Conservation (phyloP, 148 eudicot species). For the Fagopyrum tataricum region DNA sequence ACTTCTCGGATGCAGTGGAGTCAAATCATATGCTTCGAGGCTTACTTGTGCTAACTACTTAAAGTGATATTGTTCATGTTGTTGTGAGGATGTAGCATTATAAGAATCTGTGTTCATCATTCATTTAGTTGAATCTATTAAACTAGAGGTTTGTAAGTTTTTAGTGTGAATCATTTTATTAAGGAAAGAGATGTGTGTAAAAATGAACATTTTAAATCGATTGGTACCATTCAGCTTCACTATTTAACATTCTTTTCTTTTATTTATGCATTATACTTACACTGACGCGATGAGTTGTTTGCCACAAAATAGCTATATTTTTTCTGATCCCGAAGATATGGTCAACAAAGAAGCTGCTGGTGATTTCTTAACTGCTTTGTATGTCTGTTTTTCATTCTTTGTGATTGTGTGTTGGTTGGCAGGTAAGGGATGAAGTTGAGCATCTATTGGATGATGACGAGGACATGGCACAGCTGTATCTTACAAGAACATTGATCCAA, state of each 20-base stretch:
- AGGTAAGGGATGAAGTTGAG: slow-evolving; percentile 98
- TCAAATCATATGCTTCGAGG: background rate
- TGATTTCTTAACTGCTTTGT: background rate
- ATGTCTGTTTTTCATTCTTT: background rate
- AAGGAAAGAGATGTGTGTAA: background rate
- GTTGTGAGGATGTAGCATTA: background rate
- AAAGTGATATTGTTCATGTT: background rate
- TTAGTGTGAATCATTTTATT: background rate
- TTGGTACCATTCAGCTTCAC: background rate
- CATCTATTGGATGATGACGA: slow-evolving; percentile 94
- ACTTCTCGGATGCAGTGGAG: background rate
- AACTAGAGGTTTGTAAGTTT: background rate
- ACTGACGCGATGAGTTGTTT: background rate
- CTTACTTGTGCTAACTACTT: background rate
- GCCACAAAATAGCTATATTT: background rate
- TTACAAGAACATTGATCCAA: slow-evolving; percentile 82
- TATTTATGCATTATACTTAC: background rate
- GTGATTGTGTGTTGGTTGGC: slow-evolving; percentile 20
- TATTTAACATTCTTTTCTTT: background rate
- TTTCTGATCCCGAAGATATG: background rate
- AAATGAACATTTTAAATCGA: background rate
- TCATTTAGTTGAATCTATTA: background rate
- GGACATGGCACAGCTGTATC: slow-evolving; percentile 90
- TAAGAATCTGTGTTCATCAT: background rate
- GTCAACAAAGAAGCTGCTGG: background rate